Base-by-base conservation (phyloP, 371 early-diverging fungal species). In the Rhizomucor miehei region DNA sequence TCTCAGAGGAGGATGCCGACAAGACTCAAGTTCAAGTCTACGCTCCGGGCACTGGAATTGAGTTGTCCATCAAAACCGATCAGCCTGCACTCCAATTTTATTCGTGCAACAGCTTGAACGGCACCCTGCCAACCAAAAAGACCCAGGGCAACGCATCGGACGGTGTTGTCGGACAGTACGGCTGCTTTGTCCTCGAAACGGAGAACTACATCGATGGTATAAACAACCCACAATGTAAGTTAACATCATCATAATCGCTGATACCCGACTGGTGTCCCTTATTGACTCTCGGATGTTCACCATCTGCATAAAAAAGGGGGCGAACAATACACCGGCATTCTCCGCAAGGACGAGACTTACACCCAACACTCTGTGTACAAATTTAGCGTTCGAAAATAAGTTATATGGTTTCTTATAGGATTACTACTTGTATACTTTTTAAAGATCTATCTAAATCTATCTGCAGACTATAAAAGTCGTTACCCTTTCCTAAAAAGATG, bases 141-240 rank as follows among this genome's bases (percentile, higher is more conserved):
- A 59, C 52, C 1, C 54, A 63, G 17, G 20, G 34, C 16, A 23
- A 59, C 19, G 46, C 44, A 14, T 23, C 35, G 10, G 9, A 40
- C 21, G 17, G 23, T 1, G 29, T 41, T 9, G 58, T 63, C 35
- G 46, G 39, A 6, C 49, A 58, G 38, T 63, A 63, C 35, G 63
- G 63, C 12, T 63, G 63, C 34, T 41, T 62, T 38, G 62, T 62
- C 1, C 53, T 62, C 35, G 62, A 62, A 25, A 56, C 62, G 13
- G 57, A 62, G 34, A 57, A 62, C 37, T 62, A 62, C 47, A 57
- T 62, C 48, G 62, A 62, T 41, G 57, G 57, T 41, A 62, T 62
- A 43, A 61, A 61, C 19, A 52, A 62, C 37, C 62, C 50, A 16
- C 36, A 50, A 20, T 57, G 55, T 54, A 54, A 54, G 55, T 46